Percentiles rank a stretch among this genome's conserved stretches.
phyloP scores from a whole-genome alignment of 495 filamentous ascomycete species.

The Xylaria longipes region DNA sequence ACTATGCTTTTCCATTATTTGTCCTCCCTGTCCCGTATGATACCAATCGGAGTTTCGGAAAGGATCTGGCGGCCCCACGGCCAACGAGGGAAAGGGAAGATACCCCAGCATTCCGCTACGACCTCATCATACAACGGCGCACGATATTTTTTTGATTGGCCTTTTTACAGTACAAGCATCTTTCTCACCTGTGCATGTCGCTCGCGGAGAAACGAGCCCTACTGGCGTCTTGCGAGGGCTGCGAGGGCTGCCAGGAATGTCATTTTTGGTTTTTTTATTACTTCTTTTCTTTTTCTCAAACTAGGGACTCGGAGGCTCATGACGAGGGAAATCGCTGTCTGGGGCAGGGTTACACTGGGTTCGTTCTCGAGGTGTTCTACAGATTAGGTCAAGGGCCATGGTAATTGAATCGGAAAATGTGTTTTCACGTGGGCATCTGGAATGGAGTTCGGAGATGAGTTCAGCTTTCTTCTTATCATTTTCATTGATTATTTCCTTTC shows the following conservation, averaged over 20 bases:
- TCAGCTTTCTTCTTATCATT: neutral
- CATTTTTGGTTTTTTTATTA: neutral
- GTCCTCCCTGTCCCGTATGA: constrained; percentile 41
- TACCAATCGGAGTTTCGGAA: constrained; percentile 44
- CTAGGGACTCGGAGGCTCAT: constrained; percentile 4
- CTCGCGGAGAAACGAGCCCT: neutral
- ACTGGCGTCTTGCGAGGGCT: neutral
- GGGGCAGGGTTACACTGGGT: constrained; percentile 15
- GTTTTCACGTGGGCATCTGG: constrained; percentile 25
- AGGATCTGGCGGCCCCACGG: constrained; percentile 42
- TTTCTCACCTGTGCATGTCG: constrained; percentile 1
- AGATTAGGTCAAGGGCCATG: constrained; percentile 9
- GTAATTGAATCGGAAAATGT: constrained; percentile 12
- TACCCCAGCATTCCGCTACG: constrained; percentile 20
- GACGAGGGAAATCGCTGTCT: constrained; percentile 14
- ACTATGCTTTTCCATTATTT: constrained; percentile 10
- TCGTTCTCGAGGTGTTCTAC: constrained; percentile 4
- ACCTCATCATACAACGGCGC: constrained; percentile 26
- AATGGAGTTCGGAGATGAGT: constrained; percentile 25
- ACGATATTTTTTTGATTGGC: constrained; percentile 26
- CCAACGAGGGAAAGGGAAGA: constrained; percentile 33
- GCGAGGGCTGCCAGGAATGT: too few species aligned
- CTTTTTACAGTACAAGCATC: constrained; percentile 26
- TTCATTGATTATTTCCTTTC: neutral
- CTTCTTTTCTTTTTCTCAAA: constrained; percentile 22